Evolutionary conservation across 345 rosid species (phyloP), one percentile per base, ranked within the genome.

Genomic region (Erucastrum elatum): DNA sequence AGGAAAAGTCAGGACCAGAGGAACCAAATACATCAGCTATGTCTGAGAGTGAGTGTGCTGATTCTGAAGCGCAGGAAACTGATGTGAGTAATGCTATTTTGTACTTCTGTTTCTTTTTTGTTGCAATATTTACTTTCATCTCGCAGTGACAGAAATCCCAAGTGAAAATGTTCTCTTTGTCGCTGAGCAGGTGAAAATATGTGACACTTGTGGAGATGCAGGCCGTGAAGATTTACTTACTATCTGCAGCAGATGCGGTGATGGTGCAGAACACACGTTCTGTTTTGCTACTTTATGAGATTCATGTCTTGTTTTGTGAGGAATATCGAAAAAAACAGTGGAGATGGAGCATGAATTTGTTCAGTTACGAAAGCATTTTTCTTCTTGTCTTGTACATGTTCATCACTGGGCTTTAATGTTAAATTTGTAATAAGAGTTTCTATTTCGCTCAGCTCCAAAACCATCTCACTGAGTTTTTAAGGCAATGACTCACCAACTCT

Each of bases 161-260:
- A 17, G 58, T 70, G 77, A 72, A 34, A 66, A 73, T 44, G 51
- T 37, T 61, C 58, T 71, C 73, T 72, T 75, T 76, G 73, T 35
- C 49, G 60, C 80, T 80, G 83, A 81, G 85, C 89, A 96, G 99
- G 98, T 93, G 62, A 93, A 96, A 85, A 93, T 96, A 62, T 96
- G 99, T 76, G 99, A 96, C 84, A 93, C 85, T 71, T 96, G 99
- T 70, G 99, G 98, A 79, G 98, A 93, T 86, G 92, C 98, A n/a
- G 99, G 98, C 44, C 91, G 97, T 72, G 99, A 96, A 86, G 96
- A 96, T 83, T 84, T 87, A 75, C 98, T 96, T 67, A 98, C 98
- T 71, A 81, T 88, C 80, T 96, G 99, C 82, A 84, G 94, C 76
- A 89, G 89, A 83, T 96, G 98, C 84, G 80, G 84, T 81, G 99